A percentile compares a stretch with the other conserved stretches of the same genome.
Conservation (phyloP, 805 yeast species). For the Nakazawaea wickerhamii region DNA sequence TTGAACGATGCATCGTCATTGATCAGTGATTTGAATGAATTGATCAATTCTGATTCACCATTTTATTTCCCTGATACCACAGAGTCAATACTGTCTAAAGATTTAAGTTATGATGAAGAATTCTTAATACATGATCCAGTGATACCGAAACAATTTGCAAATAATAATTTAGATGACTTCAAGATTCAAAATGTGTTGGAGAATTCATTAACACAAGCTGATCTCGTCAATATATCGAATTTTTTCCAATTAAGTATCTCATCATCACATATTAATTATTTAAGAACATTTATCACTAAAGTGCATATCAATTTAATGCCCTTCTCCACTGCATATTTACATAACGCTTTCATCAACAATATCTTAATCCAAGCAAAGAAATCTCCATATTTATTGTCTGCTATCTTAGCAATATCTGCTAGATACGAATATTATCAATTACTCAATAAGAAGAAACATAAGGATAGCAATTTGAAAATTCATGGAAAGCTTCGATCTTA, state of each 20-base stretch:
- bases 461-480: conserved; percentile 21
- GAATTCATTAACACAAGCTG: conserved; percentile 22
- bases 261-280: conserved; percentile 28
- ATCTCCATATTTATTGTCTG: conserved; percentile 63
- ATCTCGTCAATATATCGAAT: conserved; percentile 22
- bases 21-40: conserved; percentile 30
- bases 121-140: conserved; percentile 9
- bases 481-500: conserved; percentile 56
- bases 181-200: conserved; percentile 19
- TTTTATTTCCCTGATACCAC: conserved; percentile 1
- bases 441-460: conserved; percentile 14
- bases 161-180: conserved; percentile 3
- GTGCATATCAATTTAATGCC: conserved; percentile 30
- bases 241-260: conserved; percentile 26
- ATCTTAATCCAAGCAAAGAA: conserved; percentile 30
- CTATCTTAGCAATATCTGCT: conserved; percentile 71
- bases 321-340: conserved; percentile 28
- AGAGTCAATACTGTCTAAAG: not conserved
- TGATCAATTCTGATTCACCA: conserved; percentile 20
- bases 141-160: conserved; percentile 6
- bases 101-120: conserved; percentile 7
- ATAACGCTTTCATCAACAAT: conserved; percentile 27
- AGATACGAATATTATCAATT: conserved; percentile 34
- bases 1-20: conserved; percentile 30
- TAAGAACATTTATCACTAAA: conserved; percentile 29